Percentiles rank a stretch among this genome's conserved stretches.
Evolutionary conservation across 139 green algal genomes (phyloP).

Genomic region (Mesotaenium endlicherianum): DNA sequence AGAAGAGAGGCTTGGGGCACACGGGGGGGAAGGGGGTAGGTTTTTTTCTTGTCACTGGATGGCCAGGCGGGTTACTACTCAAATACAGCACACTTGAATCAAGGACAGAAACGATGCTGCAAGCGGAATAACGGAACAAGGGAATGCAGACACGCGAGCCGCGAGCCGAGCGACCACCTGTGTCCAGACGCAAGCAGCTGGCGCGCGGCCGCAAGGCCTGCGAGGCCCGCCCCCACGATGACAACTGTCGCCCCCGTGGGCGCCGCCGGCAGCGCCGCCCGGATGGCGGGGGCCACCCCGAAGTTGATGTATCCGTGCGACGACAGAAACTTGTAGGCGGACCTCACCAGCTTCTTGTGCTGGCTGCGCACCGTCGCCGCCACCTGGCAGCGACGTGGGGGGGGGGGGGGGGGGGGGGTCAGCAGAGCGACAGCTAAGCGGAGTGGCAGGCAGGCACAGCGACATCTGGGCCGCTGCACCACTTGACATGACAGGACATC

Average conservation of each 20-base stretch:
- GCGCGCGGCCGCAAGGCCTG: slow-evolving; percentile 79
- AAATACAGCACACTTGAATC: too few species aligned
- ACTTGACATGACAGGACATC: background rate
- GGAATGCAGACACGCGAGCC: background rate
- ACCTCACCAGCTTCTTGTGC: slow-evolving; percentile 9
- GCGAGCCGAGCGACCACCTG: slow-evolving; percentile 23
- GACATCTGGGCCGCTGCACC: too few species aligned
- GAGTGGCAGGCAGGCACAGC: background rate
- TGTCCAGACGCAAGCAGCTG: slow-evolving; percentile 81
- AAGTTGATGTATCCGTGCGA: slow-evolving; percentile 50
- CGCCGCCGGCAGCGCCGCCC: background rate
- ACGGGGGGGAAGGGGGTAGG: too few species aligned
- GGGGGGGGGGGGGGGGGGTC: background rate
- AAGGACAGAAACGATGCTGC: background rate
- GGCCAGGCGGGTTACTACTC: too few species aligned
- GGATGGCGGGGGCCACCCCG: slow-evolving; percentile 29
- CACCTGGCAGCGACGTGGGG: background rate
- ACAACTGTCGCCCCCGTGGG: slow-evolving; percentile 61
- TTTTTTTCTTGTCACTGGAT: too few species aligned
- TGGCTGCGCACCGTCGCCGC: slow-evolving; percentile 10
- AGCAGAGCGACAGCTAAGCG: too few species aligned
- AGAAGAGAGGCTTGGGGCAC: too few species aligned
- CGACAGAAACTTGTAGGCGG: slow-evolving; percentile 31
- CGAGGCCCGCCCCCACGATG: slow-evolving; percentile 85
- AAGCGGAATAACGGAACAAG: background rate